Evolutionary conservation across 2,329 filamentous ascomycete species (phyloP), one percentile per base, ranked within the genome.

Genomic region (Blastomyces gilchristii): DNA sequence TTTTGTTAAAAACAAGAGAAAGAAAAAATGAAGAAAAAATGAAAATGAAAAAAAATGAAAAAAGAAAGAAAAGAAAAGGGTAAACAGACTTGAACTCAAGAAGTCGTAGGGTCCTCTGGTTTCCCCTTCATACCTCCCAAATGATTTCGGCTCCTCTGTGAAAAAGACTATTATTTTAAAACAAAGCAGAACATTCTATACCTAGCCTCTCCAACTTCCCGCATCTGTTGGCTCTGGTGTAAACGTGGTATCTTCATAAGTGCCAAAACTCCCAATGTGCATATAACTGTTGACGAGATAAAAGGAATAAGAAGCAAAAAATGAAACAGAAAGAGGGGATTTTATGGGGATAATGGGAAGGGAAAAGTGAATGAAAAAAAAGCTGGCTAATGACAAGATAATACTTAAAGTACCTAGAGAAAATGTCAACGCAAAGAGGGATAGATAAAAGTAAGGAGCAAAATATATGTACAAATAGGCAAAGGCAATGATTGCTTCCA

Each of bases 251-350:
- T 41, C 28, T 28, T 25, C 54, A 16, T 14, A 57, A 43, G 18
- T 37, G 6, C 37, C 34, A 43, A 52, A 57, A 58, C 54, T 58
- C 54, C 54, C 25, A 43, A 58, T 58, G 37, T 58, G 54, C 37
- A 58, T 41, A 43, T 43, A 8, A 7, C 37, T 2, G 37, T 25
- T 43, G 37, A 43, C 12, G 54, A 25, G 54, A 7, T 43, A 58
- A 22, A 18, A 37, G 9, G 31, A 56, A 31, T n/a, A 56, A 18
- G 31, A n/a, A 39, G 3, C 9, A 34, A 9, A 16, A 14, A 56
- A 39, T n/a, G 11, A 56, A 37, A 56, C 39, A 18, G 39, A 11
- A 39, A 2, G 34, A n/a, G n/a, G 28, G 31, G 2, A 8, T n/a
- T n/a, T 39, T 9, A 41, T 57, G 34, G 31, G 14, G 56, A 14